Percentiles rank a stretch among this genome's conserved stretches.
phyloP scores from a whole-genome alignment of 306 rosid genomes.

The Comarum palustre region DNA sequence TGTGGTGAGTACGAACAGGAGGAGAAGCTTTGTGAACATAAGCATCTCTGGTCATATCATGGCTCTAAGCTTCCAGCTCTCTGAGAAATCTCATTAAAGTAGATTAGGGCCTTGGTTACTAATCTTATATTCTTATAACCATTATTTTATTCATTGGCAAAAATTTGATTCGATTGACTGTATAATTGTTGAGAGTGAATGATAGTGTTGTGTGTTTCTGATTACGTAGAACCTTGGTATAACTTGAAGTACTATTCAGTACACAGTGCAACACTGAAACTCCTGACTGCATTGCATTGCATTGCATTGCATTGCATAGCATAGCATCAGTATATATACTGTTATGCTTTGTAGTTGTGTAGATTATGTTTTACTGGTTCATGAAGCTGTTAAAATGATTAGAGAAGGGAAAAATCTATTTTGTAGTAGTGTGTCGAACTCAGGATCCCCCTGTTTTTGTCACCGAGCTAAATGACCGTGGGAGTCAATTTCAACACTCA shows the following conservation, averaged over 20 bases:
- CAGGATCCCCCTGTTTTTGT: too few relatives aligned
- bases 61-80: background rate
- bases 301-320: too few relatives aligned
- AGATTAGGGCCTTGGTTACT: background rate
- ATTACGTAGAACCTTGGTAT: background rate
- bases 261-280: background rate
- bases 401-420: too few relatives aligned
- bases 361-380: too few relatives aligned
- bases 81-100: background rate
- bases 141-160: background rate
- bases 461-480: too few relatives aligned
- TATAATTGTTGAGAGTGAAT: background rate
- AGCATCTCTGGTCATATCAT: background rate
- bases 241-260: background rate
- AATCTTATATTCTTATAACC: background rate
- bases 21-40: background rate
- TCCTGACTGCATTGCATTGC: background rate
- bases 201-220: background rate
- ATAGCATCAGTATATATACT: too few relatives aligned
- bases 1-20: background rate
- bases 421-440: too few relatives aligned
- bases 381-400: too few relatives aligned
- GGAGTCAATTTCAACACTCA: too few relatives aligned
- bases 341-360: too few relatives aligned
- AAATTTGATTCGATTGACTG: background rate